These are phyloP conservation scores for Mycena citricolor DNA, from an alignment of 1,284 basidiomycete genomes.

Conservation along the genomic window DNA sequence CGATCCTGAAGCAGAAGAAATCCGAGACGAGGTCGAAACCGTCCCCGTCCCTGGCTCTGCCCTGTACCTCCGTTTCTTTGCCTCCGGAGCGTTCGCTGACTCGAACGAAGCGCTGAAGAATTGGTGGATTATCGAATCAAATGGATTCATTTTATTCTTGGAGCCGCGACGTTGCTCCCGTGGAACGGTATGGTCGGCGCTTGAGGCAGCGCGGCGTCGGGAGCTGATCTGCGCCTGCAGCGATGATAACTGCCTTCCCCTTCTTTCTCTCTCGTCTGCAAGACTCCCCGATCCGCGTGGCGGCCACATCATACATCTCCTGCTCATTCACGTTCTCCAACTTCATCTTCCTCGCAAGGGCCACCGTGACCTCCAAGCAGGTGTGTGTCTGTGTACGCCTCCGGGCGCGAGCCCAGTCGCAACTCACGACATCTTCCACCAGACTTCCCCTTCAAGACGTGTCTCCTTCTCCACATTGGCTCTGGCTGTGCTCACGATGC, in stretches of 20 bases:
- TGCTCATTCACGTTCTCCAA: slow-evolving; percentile 62
- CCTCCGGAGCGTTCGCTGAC: slow-evolving; percentile 16
- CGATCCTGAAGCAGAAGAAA: slow-evolving; percentile 28
- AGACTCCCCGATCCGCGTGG: slow-evolving; percentile 51
- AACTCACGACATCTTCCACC: slow-evolving; percentile 11
- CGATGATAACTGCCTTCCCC: slow-evolving; percentile 73
- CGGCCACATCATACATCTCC: slow-evolving; percentile 73
- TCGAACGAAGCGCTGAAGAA: slow-evolving; percentile 29
- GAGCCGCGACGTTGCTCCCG: slow-evolving; percentile 69
- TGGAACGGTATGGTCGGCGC: slow-evolving; percentile 75
- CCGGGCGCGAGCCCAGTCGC: too few species aligned
- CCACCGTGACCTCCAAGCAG: slow-evolving; percentile 65
- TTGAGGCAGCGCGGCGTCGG: too few species aligned
- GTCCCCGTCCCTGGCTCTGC: slow-evolving; percentile 20
- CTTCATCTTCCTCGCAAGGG: slow-evolving; percentile 69
- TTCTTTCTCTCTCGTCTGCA: slow-evolving; percentile 69
- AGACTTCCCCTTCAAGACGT: slow-evolving; percentile 49
- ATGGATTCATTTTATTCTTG: slow-evolving; percentile 70
- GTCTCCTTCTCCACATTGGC: slow-evolving; percentile 44
- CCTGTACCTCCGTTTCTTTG: slow-evolving; percentile 2
- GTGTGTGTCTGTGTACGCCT: slow-evolving; percentile 38
- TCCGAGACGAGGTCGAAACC: slow-evolving; percentile 35
- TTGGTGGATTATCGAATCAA: slow-evolving; percentile 45
- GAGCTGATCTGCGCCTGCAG: slow-evolving; percentile 35
- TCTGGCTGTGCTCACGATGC: slow-evolving; percentile 49